phyloP scores from a whole-genome alignment of 1,284 basidiomycete species.

The Sanghuangporus weigelae region DNA sequence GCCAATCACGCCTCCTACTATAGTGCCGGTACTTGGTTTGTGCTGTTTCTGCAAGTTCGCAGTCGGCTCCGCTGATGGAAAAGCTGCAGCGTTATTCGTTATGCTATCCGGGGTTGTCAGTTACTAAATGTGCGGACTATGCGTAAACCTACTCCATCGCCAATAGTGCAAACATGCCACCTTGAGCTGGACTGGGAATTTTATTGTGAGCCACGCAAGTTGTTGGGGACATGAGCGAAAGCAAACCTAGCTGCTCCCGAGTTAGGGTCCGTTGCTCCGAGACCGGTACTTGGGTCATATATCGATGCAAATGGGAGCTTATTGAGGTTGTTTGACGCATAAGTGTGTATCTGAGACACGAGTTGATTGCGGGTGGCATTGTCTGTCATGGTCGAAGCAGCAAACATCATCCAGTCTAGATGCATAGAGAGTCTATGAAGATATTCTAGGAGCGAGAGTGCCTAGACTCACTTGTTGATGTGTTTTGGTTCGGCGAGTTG shows the following conservation, averaged over 20 bases:
- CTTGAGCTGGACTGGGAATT: conserved; percentile 28
- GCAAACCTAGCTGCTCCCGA: background rate
- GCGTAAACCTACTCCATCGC: conserved; percentile 25
- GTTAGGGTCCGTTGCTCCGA: conserved; percentile 20
- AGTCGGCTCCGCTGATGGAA: conserved; percentile 2
- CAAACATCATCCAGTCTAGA: conserved; percentile 36
- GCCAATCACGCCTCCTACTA: conserved; percentile 13
- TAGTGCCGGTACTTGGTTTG: conserved; percentile 8
- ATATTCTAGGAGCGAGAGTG: background rate
- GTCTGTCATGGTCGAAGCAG: conserved; percentile 29
- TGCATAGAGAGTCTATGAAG: background rate
- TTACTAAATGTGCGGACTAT: background rate
- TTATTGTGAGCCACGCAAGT: conserved; percentile 14
- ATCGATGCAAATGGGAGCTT: background rate
- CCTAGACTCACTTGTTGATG: conserved; percentile 2
- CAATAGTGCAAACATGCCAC: conserved; percentile 31
- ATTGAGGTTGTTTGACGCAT: conserved; percentile 1
- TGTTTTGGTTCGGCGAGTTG: background rate
- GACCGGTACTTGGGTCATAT: background rate
- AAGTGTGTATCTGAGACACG: background rate
- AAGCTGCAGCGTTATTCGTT: background rate
- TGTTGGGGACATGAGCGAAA: conserved; percentile 11
- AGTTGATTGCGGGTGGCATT: background rate
- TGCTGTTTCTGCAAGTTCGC: background rate
- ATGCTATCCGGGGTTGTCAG: background rate